Evolutionary conservation across 2,329 filamentous ascomycete species (phyloP).

Genomic region (Fulvia fulva): DNA sequence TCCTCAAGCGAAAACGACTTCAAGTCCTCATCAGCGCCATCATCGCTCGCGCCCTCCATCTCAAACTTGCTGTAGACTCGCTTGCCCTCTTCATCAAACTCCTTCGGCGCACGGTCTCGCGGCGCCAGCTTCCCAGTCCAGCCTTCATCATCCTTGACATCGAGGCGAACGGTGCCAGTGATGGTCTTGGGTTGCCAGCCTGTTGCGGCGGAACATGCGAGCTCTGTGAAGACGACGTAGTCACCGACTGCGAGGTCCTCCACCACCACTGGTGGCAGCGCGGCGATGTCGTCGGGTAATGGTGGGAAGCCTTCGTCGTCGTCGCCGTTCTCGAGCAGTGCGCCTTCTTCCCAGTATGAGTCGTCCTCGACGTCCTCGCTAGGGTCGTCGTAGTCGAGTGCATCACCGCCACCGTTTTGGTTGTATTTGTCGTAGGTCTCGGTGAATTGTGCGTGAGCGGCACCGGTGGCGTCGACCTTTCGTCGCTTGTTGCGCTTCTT

Average conservation of each 20-base stretch:
- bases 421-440: constrained; percentile 38
- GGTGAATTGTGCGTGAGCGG: constrained; percentile 41
- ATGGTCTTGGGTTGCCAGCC: constrained; percentile 63
- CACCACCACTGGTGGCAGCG: constrained; percentile 50
- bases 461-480: constrained; percentile 40
- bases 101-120: constrained; percentile 59
- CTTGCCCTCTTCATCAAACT: constrained; percentile 66
- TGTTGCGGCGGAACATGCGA: constrained; percentile 58
- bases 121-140: constrained; percentile 59
- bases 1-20: constrained; percentile 4
- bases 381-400: constrained; percentile 44
- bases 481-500: constrained; percentile 50
- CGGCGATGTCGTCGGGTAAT: constrained; percentile 30
- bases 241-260: constrained; percentile 55
- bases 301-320: constrained; percentile 56
- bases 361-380: constrained; percentile 27
- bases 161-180: constrained; percentile 60
- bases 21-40: constrained; percentile 42
- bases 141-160: constrained; percentile 54
- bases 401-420: constrained; percentile 29
- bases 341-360: constrained; percentile 30
- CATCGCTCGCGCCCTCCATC: constrained; percentile 57
- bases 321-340: constrained; percentile 22
- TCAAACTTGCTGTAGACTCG: constrained; percentile 77
- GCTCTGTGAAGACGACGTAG: constrained; percentile 66